Evolutionary conservation across 352 stramenopile species (phyloP).

Genomic region (Phytophthora parvispora): DNA sequence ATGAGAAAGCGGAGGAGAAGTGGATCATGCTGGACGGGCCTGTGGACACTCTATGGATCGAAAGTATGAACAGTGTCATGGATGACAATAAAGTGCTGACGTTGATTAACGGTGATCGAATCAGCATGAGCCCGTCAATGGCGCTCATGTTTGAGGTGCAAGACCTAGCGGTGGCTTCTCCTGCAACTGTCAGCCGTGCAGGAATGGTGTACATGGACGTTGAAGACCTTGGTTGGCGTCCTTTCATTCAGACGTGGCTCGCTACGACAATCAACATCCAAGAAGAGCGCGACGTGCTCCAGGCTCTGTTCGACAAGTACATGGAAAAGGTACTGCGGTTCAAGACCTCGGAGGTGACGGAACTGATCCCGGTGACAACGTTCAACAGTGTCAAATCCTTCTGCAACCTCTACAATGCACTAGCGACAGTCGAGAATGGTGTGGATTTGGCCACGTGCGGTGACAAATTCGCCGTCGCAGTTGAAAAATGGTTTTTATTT

Average conservation of each 20-base stretch:
- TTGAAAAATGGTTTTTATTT: conserved; percentile 91
- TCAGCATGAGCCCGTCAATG: conserved; percentile 89
- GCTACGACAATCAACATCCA: conserved; percentile 62
- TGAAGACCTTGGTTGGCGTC: conserved; percentile 82
- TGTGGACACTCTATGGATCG: conserved; percentile 91
- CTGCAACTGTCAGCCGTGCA: conserved; percentile 94
- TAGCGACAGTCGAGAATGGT: conserved; percentile 77
- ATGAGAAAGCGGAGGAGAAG: conserved; percentile 86
- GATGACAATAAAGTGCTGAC: conserved; percentile 92
- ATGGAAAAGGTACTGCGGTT: conserved; percentile 79
- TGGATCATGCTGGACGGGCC: conserved; percentile 92
- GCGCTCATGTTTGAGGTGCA: conserved; percentile 97
- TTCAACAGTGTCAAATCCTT: conserved; percentile 90
- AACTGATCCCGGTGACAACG: conserved; percentile 81
- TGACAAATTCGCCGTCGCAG: conserved; percentile 71
- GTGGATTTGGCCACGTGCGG: conserved; percentile 69
- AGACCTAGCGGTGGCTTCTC: conserved; percentile 94
- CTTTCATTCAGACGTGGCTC: conserved; percentile 85
- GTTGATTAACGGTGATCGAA: conserved; percentile 89
- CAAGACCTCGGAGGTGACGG: conserved; percentile 68
- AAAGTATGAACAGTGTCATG: conserved; percentile 93
- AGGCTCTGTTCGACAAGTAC: conserved; percentile 86
- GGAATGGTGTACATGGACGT: conserved; percentile 97
- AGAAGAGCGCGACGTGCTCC: conserved; percentile 80
- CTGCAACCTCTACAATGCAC: conserved; percentile 88